Percentiles rank a stretch among this genome's conserved stretches.
phyloP scores from a whole-genome alignment of 2,329 filamentous ascomycete species.

The Xylaria sp. region DNA sequence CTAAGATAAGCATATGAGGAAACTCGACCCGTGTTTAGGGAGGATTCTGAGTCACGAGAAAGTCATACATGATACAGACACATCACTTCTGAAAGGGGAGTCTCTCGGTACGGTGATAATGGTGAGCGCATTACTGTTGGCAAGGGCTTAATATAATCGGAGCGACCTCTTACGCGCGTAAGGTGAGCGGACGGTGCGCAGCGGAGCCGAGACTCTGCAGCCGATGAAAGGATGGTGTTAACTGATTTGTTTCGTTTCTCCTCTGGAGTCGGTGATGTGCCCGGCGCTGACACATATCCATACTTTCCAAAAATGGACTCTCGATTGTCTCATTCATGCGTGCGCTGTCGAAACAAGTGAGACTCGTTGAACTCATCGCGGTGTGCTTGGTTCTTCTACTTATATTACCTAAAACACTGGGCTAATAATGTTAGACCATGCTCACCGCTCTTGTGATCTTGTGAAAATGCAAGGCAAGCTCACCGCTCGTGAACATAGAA shows the following conservation, averaged over 20 bases:
- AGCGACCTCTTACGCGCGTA: conserved; percentile 31
- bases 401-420: conserved; percentile 9
- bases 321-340: conserved; percentile 27
- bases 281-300: conserved; percentile 8
- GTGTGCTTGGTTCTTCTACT: not conserved
- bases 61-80: not conserved
- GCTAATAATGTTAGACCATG: not conserved
- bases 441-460: conserved; percentile 19
- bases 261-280: conserved; percentile 3
- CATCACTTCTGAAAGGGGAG: not conserved
- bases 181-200: not conserved
- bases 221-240: conserved; percentile 24
- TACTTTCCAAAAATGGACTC: conserved; percentile 3
- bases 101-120: not conserved
- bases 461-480: not conserved
- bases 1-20: not conserved
- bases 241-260: conserved; percentile 19
- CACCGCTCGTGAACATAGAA: not conserved
- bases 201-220: conserved; percentile 27
- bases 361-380: not conserved
- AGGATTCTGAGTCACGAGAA: not conserved
- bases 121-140: not conserved
- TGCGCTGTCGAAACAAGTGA: conserved; percentile 8
- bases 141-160: not conserved
- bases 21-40: not conserved